These are phyloP conservation scores for Metschnikowia gelsemii DNA, from an alignment of 805 yeast species.

Conservation along the genomic window DNA sequence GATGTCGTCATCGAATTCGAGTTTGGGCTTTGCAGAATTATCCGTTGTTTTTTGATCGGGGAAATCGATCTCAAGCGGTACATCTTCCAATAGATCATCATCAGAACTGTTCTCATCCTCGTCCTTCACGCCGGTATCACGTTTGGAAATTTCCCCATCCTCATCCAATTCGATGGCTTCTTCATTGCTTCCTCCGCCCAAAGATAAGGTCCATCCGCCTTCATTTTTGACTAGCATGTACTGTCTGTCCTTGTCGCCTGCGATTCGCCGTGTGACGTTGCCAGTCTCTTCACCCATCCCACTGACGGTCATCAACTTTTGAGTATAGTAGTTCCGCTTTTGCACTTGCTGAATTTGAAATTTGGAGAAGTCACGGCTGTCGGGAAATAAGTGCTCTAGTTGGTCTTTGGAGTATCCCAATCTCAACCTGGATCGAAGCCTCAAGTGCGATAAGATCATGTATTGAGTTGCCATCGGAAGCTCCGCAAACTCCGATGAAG, in stretches of 20 bases:
- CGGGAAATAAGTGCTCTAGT: slow-evolving; percentile 74
- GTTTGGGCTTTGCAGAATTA: not conserved
- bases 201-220: slow-evolving; percentile 79
- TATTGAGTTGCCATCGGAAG: slow-evolving; percentile 88
- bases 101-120: slow-evolving; percentile 15
- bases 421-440: slow-evolving; percentile 83
- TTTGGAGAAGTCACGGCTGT: slow-evolving; percentile 83
- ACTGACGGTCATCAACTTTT: slow-evolving; percentile 74
- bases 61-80: slow-evolving; percentile 18
- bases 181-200: slow-evolving; percentile 38
- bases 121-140: not conserved
- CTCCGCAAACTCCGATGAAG: slow-evolving; percentile 69
- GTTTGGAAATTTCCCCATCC: slow-evolving; percentile 23
- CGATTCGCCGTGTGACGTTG: slow-evolving; percentile 57
- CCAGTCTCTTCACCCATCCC: slow-evolving; percentile 66
- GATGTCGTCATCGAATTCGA: slow-evolving; percentile 25
- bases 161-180: slow-evolving; percentile 56
- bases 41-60: not conserved
- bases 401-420: slow-evolving; percentile 96
- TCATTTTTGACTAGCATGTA: slow-evolving; percentile 74
- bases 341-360: slow-evolving; percentile 93
- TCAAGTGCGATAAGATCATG: slow-evolving; percentile 76
- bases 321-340: slow-evolving; percentile 87
- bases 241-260: slow-evolving; percentile 77
- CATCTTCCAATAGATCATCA: slow-evolving; percentile 27